Conservation (phyloP, 139 green algal species). For the Tetradesmus lagerheimii region DNA sequence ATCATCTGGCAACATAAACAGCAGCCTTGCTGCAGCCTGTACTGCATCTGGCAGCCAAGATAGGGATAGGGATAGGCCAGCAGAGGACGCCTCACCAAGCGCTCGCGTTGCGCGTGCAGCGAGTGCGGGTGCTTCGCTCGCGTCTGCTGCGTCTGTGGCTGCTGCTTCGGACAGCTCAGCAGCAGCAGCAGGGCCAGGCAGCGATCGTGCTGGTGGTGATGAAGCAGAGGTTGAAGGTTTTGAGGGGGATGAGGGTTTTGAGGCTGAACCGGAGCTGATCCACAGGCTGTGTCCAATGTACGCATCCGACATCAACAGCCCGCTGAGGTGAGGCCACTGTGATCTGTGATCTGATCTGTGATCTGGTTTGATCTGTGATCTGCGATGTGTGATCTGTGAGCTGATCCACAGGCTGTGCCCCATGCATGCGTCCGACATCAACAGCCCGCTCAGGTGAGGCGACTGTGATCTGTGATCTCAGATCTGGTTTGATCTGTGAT, state of each 20-base stretch:
- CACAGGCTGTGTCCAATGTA: constrained; percentile 90
- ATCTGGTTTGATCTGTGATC: constrained; percentile 18
- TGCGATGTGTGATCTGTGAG: constrained; percentile 16
- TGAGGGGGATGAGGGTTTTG: constrained; percentile 43
- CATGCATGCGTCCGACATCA: constrained; percentile 93
- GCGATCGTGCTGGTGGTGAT: constrained; percentile 16
- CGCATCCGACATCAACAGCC: constrained; percentile 95
- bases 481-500: no score
- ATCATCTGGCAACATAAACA: neutral
- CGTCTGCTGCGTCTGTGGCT: neutral
- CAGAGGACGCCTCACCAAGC: neutral
- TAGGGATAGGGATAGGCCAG: no score
- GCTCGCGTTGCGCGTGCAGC: neutral
- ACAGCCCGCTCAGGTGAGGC: constrained; percentile 62
- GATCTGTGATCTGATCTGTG: neutral
- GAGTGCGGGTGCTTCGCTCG: neutral
- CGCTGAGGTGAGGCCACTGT: constrained; percentile 65
- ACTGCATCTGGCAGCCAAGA: neutral
- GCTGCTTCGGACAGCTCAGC: neutral
- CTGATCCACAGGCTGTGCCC: constrained; percentile 81
- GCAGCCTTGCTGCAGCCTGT: neutral
- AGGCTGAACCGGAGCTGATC: constrained; percentile 53
- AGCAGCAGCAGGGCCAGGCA: neutral
- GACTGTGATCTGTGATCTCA: no score
- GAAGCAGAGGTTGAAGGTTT: constrained; percentile 42